Percentiles rank a stretch among this genome's conserved stretches.
Evolutionary conservation across 345 rosid species (phyloP).

Genomic region (Brassica rapa): DNA sequence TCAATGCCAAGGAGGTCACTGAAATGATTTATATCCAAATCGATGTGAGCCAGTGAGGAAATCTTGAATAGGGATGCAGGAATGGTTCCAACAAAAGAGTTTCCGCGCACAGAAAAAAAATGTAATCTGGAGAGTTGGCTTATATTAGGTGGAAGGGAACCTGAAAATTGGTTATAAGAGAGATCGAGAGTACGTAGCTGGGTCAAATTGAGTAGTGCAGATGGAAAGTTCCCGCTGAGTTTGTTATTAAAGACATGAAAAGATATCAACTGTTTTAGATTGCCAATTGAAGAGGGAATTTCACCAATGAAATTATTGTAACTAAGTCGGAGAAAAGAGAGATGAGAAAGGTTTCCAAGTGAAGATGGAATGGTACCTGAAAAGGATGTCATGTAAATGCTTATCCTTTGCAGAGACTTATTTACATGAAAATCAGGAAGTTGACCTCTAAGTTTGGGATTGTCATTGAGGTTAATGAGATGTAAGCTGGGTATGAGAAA

Average conservation of each 20-base stretch:
- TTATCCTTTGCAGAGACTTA: neutral
- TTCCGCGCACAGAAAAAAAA: neutral
- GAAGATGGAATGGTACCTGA: constrained; percentile 6
- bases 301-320: neutral
- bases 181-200: neutral
- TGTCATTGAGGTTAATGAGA: neutral
- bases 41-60: neutral
- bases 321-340: neutral
- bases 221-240: neutral
- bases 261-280: neutral
- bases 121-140: neutral
- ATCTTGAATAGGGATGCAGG: neutral
- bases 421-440: neutral
- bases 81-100: neutral
- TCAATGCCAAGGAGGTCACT: neutral
- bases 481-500: neutral
- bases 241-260: neutral
- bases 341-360: constrained; percentile 4
- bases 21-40: neutral
- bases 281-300: neutral
- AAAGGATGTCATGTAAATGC: neutral
- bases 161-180: neutral
- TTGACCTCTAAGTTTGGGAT: neutral
- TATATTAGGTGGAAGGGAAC: neutral
- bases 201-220: neutral